These are phyloP conservation scores for Cardamine occulta DNA, from an alignment of 345 rosid species.

Conservation along the genomic window DNA sequence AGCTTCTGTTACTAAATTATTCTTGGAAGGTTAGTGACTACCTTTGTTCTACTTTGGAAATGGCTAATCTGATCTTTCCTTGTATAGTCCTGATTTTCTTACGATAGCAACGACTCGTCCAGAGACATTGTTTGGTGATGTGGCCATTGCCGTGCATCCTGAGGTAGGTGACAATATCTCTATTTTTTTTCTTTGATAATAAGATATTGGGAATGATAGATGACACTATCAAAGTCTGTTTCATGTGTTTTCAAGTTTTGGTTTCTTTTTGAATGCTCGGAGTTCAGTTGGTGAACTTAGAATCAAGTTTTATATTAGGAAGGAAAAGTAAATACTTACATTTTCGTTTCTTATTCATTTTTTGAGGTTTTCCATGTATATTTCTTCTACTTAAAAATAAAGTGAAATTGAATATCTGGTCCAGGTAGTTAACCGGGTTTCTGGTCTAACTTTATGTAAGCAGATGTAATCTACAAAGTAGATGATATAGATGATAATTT, in stretches of 20 bases:
- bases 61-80: slow-evolving; percentile 39
- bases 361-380: background rate
- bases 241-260: slow-evolving; percentile 15
- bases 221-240: slow-evolving; percentile 22
- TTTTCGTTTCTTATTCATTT: slow-evolving; percentile 21
- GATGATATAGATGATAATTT: background rate
- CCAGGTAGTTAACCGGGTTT: slow-evolving; percentile 5
- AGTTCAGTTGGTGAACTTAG: slow-evolving; percentile 12
- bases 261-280: slow-evolving; percentile 21
- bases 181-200: background rate
- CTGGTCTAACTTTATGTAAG: slow-evolving; percentile 4
- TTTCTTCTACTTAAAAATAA: slow-evolving; percentile 4
- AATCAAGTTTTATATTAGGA: slow-evolving; percentile 15
- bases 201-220: background rate
- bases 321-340: slow-evolving; percentile 3
- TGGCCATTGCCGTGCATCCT: slow-evolving; percentile 94
- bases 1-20: background rate
- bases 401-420: background rate
- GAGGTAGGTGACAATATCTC: slow-evolving; percentile 50
- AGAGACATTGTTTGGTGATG: slow-evolving; percentile 97
- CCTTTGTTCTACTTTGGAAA: slow-evolving; percentile 15
- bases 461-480: slow-evolving; percentile 17
- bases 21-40: slow-evolving; percentile 13
- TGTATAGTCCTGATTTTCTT: slow-evolving; percentile 75
- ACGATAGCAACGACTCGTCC: slow-evolving; percentile 97